Conservation (phyloP, 805 yeast genomes). For the Phaffomyces thermotolerans region DNA sequence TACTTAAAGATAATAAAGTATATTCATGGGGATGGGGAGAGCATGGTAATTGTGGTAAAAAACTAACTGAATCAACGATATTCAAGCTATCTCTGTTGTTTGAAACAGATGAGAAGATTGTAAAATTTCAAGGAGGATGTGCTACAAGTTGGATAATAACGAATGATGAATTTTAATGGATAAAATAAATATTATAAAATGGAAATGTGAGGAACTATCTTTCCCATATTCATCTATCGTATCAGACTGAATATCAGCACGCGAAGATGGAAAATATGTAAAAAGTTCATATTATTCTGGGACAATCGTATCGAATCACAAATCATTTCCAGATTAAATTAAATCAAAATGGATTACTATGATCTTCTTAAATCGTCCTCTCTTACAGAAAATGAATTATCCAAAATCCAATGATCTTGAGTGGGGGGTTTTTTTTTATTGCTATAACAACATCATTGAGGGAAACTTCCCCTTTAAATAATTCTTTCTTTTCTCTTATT, state of each 20-base stretch:
- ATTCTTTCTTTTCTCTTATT: not conserved
- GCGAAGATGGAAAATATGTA: slow-evolving; percentile 79
- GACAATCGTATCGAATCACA: slow-evolving; percentile 51
- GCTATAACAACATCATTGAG: not conserved
- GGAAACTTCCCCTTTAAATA: too few relatives aligned
- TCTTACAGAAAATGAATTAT: too few relatives aligned
- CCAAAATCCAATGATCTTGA: not conserved
- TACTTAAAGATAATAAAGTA: slow-evolving; percentile 30
- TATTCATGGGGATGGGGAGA: slow-evolving; percentile 98
- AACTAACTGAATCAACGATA: slow-evolving; percentile 13
- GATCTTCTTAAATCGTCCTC: slow-evolving; percentile 16
- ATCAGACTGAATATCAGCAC: slow-evolving; percentile 18
- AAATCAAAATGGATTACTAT: slow-evolving; percentile 2
- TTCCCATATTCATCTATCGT: slow-evolving; percentile 71
- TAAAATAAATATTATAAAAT: not conserved
- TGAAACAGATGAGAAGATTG: slow-evolving; percentile 26
- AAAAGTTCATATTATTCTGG: slow-evolving; percentile 49
- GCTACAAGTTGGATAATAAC: slow-evolving; percentile 60
- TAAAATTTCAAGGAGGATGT: slow-evolving; percentile 49
- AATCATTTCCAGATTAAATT: slow-evolving; percentile 9
- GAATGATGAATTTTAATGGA: not conserved
- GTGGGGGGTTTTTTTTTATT: too few relatives aligned
- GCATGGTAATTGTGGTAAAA: slow-evolving; percentile 85
- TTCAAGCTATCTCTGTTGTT: slow-evolving; percentile 33
- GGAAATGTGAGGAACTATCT: slow-evolving; percentile 69